phyloP scores from a whole-genome alignment of 192 early-diverging fungal species.

The Physocladia obscura region DNA sequence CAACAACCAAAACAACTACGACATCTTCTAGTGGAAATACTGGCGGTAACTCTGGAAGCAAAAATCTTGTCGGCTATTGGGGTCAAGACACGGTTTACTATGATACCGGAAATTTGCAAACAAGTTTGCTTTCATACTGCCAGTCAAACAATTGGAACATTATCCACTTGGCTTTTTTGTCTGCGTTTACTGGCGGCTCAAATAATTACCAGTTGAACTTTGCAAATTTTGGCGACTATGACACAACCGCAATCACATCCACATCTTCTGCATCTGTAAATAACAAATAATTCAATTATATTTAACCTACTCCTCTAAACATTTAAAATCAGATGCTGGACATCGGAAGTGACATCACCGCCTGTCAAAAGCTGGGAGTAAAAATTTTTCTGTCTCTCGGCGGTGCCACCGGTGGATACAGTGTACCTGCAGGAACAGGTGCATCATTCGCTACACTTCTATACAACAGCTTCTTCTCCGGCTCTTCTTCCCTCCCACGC shows the following conservation, averaged over 20 bases:
- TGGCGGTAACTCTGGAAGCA: not conserved
- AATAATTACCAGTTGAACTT: not conserved
- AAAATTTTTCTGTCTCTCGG: slow-evolving; percentile 16
- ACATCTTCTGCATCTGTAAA: not conserved
- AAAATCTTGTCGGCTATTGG: slow-evolving; percentile 20
- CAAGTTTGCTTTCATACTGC: not conserved
- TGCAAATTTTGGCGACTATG: slow-evolving; percentile 8
- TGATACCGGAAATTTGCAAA: slow-evolving; percentile 3
- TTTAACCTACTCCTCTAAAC: not conserved
- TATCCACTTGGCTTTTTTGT: slow-evolving; percentile 17
- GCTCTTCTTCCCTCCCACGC: not conserved
- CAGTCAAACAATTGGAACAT: not conserved
- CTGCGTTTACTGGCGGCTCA: not conserved
- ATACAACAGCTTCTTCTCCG: slow-evolving; percentile 13
- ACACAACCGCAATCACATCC: not conserved
- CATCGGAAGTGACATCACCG: not conserved
- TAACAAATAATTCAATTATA: too few species aligned
- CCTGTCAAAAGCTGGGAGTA: slow-evolving; percentile 15
- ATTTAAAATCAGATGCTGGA: not conserved
- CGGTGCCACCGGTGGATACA: slow-evolving; percentile 5
- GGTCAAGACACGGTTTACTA: slow-evolving; percentile 3
- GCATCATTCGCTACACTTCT: not conserved
- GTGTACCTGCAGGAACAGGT: not conserved
- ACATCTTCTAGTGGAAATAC: not conserved
- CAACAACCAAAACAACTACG: not conserved